Conservation (phyloP, 208 protist genomes). For the Wallacemonas rigidus region DNA sequence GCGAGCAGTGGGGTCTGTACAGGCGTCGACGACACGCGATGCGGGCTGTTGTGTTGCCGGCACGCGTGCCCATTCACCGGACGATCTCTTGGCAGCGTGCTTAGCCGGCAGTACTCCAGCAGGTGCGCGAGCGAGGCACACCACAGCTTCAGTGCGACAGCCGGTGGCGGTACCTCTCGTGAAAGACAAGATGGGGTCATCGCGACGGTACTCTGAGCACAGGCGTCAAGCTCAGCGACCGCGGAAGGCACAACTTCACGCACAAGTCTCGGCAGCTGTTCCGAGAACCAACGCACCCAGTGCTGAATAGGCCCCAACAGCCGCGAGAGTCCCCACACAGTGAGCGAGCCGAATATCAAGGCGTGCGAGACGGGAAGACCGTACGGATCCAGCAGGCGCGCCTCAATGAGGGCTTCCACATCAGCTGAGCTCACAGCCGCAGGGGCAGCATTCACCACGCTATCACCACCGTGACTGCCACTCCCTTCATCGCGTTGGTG, state of each 20-base stretch:
- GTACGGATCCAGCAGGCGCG: conserved; percentile 13
- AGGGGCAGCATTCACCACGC: background rate
- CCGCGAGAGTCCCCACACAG: background rate
- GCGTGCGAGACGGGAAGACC: conserved; percentile 21
- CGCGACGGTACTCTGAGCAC: no score
- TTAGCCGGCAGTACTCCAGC: conserved; percentile 15
- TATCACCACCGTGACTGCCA: background rate
- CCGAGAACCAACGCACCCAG: conserved; percentile 8
- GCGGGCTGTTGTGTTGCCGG: no score
- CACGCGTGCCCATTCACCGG: background rate
- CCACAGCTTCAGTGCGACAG: background rate
- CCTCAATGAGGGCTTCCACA: conserved; percentile 6
- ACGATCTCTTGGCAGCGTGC: background rate
- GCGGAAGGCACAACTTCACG: background rate
- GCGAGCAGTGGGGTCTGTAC: conserved; percentile 2
- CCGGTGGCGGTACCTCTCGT: background rate
- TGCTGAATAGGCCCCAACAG: conserved; percentile 13
- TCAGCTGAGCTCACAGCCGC: background rate
- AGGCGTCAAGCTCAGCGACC: no score
- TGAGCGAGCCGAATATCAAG: conserved; percentile 26
- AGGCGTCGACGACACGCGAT: no score
- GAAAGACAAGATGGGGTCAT: no score
- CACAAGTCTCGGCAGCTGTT: conserved; percentile 11
- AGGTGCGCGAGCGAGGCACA: conserved; percentile 5
- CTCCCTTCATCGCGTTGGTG: background rate